Evolutionary conservation across 2,329 filamentous ascomycete genomes (phyloP).

Genomic region (Apiospora phragmitis): DNA sequence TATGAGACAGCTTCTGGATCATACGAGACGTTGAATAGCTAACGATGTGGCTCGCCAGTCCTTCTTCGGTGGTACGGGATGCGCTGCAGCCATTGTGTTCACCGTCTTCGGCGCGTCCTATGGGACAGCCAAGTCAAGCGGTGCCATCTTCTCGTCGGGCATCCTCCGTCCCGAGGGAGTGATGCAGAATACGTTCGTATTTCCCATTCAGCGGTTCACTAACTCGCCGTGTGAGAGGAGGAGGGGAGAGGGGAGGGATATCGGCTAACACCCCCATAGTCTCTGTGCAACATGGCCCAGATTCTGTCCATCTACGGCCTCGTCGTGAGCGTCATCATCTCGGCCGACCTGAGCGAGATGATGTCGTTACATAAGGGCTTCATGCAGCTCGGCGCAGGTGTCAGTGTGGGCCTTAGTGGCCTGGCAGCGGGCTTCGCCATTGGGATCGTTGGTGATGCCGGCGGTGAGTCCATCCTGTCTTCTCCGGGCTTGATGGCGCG

Average conservation of each 20-base stretch:
- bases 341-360: constrained; percentile 39
- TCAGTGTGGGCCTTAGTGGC: constrained; percentile 45
- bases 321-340: constrained; percentile 46
- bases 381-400: constrained; percentile 44
- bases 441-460: constrained; percentile 47
- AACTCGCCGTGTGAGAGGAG: too few species aligned
- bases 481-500: not conserved
- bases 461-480: constrained; percentile 33
- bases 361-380: constrained; percentile 45
- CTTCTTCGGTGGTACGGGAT: constrained; percentile 47
- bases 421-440: constrained; percentile 48
- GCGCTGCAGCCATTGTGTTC: constrained; percentile 49
- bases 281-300: constrained; percentile 49
- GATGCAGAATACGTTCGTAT: constrained; percentile 41
- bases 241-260: too few species aligned
- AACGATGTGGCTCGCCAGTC: constrained; percentile 23
- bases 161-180: constrained; percentile 45
- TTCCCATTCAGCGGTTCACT: not conserved
- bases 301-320: constrained; percentile 50
- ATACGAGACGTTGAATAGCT: too few species aligned
- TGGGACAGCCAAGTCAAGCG: constrained; percentile 43
- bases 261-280: constrained; percentile 12
- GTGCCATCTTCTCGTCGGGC: constrained; percentile 44
- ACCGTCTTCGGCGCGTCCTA: constrained; percentile 50
- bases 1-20: not conserved